phyloP scores from a whole-genome alignment of 2,329 filamentous ascomycete species.

The Ophiostoma pallidulum region DNA sequence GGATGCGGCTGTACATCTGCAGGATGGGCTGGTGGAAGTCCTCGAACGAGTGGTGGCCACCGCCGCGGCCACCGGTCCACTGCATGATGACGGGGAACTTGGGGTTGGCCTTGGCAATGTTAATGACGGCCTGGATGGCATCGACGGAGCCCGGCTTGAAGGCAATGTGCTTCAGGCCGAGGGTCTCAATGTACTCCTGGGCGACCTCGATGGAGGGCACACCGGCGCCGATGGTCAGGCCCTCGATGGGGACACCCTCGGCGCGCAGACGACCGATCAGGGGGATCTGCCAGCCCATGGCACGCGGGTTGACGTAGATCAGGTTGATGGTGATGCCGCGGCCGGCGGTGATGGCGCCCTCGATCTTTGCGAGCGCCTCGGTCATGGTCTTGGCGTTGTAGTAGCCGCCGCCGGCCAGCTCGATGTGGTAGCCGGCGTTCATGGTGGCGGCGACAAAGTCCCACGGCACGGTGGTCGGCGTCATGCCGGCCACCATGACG shows the following conservation, averaged over 20 bases:
- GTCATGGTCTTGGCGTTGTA: conserved; percentile 78
- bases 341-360: conserved; percentile 71
- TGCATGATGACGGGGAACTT: conserved; percentile 87
- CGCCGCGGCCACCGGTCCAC: conserved; percentile 90
- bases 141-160: conserved; percentile 91
- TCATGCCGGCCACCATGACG: conserved; percentile 90
- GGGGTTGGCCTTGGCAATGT: conserved; percentile 89
- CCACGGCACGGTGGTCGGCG: conserved; percentile 78
- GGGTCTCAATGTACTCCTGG: conserved; percentile 85
- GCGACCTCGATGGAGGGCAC: conserved; percentile 90
- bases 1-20: conserved; percentile 82
- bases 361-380: conserved; percentile 72
- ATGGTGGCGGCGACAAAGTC: conserved; percentile 88
- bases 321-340: conserved; percentile 84
- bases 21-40: conserved; percentile 91
- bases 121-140: conserved; percentile 80
- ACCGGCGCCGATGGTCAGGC: conserved; percentile 84
- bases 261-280: conserved; percentile 69
- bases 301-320: conserved; percentile 82
- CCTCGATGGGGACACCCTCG: conserved; percentile 84
- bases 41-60: conserved; percentile 90
- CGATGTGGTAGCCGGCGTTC: conserved; percentile 91
- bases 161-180: conserved; percentile 84
- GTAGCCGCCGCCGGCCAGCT: conserved; percentile 83
- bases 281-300: conserved; percentile 89